Evolutionary conservation across 768 basidiomycete species (phyloP), one percentile per base, ranked within the genome.

Genomic region (Lactarius hatsudake): DNA sequence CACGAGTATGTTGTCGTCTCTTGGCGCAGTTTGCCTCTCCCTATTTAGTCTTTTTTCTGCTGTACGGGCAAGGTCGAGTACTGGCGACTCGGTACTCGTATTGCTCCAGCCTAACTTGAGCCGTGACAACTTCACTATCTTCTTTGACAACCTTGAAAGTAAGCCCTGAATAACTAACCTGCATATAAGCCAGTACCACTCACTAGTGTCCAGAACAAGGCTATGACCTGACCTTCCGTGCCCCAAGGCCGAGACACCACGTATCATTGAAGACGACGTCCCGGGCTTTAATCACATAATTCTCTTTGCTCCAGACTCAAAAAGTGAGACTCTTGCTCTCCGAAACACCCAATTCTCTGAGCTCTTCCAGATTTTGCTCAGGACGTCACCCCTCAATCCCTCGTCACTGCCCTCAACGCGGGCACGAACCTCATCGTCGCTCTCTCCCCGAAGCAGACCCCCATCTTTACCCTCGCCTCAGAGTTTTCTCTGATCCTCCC

Each of bases 401-500:
- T 98, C 32, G 84, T 94, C 45, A 76, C 82, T 30, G 85, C 94
- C 60, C 79, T 93, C 36, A 80, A 86, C 32, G 83, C 83, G 67
- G 82, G 86, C 68, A 87, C 91, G 63, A 97, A 98, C 80, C 80
- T 98, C 64, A 84, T 99, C 70, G 78, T 97, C 71, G 86, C 89
- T 3, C 84, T 96, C 66, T 90, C 92, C 2, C 80, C 89, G 71
- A 88, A 85, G 78, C 84, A 90, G 78, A 88, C 87, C 2, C 80
- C 91, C 51, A 79, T 96, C 12, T 82, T 86, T 15, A 85, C 90
- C 15, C 84, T 96, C 63, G 93, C 94, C 0, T 77, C 93, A 59
- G 97, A 99, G 80, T 98, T 98, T 81, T 91, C 91, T 43, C 82
- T 98, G 64, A 85, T 94, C 61, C 88, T 93, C 30, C 91, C 92